Base-by-base conservation (phyloP, 805 yeast genomes). In the Kodamaea jinghongensis region DNA sequence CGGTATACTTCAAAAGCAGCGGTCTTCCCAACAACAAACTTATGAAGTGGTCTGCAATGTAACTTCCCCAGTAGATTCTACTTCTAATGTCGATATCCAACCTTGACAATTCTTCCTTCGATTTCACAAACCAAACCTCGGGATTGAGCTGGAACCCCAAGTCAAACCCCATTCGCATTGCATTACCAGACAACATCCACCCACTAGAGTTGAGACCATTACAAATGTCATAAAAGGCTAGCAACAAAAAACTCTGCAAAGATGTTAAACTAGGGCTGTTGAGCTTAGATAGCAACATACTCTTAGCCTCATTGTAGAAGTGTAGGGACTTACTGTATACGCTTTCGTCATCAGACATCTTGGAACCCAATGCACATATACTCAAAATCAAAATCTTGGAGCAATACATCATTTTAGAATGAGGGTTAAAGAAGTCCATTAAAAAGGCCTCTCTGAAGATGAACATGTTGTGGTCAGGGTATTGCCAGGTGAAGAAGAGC, bases 21-120 rank as follows among this genome's bases (percentile, higher is more conserved):
- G 83, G 82, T 37, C 84, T 59, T 3, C 86, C 86, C 34, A 79
- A 57, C 36, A 79, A 61, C 27, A 79, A 58, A 51, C 82, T 74
- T 26, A 79, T 76, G 48, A 79, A 75, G 52, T 78, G 84, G 54
- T 80, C 86, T 2, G 81, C 81, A 41, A 79, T 61, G 54, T 74
- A 80, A 36, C 80, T 72, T 3, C 86, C 86, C 86, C 86, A 80
- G 52, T 76, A 77, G 8, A 80, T 75, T 42, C 86, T 61, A 36
- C 79, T 71, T 42, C 83, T 65, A 39, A 80, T 77, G 29, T 73
- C 77, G 12, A 74, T 64, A 47, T 78, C 81, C 36, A 78, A 67
- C 23, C 71, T 67, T n/a, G 70, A 63, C 34, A 74, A 54, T 28
- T 61, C 60, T 28, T 61, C 66, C 13, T 56, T 56, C 12, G 63